Evolutionary conservation across 164 flowering plant genomes (phyloP).

Genomic region (Magnolia kwangsiensis): DNA sequence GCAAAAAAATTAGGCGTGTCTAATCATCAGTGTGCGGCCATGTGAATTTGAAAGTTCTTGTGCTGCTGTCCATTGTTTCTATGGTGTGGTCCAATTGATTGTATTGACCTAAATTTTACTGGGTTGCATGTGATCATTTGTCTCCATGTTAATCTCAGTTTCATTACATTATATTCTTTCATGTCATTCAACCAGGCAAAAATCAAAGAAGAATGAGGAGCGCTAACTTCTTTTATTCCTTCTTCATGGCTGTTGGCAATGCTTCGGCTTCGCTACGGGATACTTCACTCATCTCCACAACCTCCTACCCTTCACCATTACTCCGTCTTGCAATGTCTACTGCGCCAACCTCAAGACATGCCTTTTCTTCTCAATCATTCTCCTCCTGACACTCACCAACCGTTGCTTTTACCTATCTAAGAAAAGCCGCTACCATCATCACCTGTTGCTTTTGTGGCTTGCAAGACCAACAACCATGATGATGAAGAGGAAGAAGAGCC

Average conservation of each 20-base stretch:
- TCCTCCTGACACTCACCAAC: conserved; percentile 38
- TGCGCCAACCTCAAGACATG: conserved; percentile 78
- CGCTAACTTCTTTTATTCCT: conserved; percentile 53
- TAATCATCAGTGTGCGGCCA: too few species aligned
- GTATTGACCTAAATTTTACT: too few species aligned
- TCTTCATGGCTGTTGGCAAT: conserved; percentile 89
- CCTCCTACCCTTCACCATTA: conserved; percentile 53
- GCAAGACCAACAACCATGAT: neutral
- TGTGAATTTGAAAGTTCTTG: too few species aligned
- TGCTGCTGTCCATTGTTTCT: too few species aligned
- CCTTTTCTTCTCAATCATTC: conserved; percentile 52
- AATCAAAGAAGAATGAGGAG: conserved; percentile 28
- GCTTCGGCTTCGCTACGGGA: conserved; percentile 76
- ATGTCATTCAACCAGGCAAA: neutral
- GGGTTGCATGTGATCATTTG: too few species aligned
- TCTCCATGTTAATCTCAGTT: too few species aligned
- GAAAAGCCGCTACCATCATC: conserved; percentile 21
- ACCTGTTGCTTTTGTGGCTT: neutral
- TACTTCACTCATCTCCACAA: conserved; percentile 41
- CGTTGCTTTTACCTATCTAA: conserved; percentile 10
- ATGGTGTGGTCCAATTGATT: too few species aligned
- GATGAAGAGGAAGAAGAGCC: conserved; percentile 1
- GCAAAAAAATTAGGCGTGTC: too few species aligned
- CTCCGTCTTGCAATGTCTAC: conserved; percentile 62
- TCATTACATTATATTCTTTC: too few species aligned